Conservation (phyloP, 345 rosid species). For the Populus ilicifolia region DNA sequence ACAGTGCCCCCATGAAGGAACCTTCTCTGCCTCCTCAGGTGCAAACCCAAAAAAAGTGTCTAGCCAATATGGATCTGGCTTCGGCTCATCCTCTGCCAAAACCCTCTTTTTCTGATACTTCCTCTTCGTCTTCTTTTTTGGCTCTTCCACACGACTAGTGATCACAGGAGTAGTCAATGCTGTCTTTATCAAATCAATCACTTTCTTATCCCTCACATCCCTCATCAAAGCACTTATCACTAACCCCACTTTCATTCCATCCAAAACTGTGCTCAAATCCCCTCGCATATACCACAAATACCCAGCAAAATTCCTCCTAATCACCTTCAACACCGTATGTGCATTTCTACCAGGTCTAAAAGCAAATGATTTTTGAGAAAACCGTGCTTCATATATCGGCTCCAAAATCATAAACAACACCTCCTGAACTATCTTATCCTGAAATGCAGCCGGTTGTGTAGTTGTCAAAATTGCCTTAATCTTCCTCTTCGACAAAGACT, state of each 20-base stretch:
- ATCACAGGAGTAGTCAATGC: slow-evolving; percentile 84
- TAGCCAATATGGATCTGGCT: slow-evolving; percentile 98
- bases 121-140: slow-evolving; percentile 67
- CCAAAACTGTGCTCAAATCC: slow-evolving; percentile 84
- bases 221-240: slow-evolving; percentile 84
- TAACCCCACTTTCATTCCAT: slow-evolving; percentile 86
- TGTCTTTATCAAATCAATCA: slow-evolving; percentile 73
- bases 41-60: slow-evolving; percentile 94
- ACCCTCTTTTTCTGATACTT: slow-evolving; percentile 93
- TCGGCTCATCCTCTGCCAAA: slow-evolving; percentile 93
- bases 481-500: slow-evolving; percentile 86
- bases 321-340: slow-evolving; percentile 80
- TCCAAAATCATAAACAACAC: slow-evolving; percentile 81
- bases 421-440: slow-evolving; percentile 93
- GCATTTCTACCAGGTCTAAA: slow-evolving; percentile 92
- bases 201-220: slow-evolving; percentile 93
- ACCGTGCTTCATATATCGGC: slow-evolving; percentile 78
- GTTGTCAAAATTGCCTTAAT: slow-evolving; percentile 82
- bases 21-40: slow-evolving; percentile 91
- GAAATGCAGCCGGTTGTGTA: slow-evolving; percentile 83
- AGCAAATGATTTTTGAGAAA: slow-evolving; percentile 81
- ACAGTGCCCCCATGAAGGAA: slow-evolving; percentile 93
- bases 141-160: slow-evolving; percentile 48
- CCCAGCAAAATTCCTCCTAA: slow-evolving; percentile 84
- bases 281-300: slow-evolving; percentile 90